Conservation (phyloP, 495 filamentous ascomycete genomes). For the Neurospora pannonica region DNA sequence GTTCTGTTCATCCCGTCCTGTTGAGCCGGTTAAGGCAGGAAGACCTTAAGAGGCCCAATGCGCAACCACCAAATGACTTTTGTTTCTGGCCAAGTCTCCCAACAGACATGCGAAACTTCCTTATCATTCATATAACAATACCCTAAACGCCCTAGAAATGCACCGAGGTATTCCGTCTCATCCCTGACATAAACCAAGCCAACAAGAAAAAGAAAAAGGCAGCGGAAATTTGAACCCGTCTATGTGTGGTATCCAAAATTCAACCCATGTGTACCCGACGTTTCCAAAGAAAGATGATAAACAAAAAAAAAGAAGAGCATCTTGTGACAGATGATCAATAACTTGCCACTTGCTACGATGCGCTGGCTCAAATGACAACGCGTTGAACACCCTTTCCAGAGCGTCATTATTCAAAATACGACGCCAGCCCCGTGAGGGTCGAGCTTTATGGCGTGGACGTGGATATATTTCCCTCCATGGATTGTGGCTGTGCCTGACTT, state of each 20-base stretch:
- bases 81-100: background rate
- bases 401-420: background rate
- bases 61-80: background rate
- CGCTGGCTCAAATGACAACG: background rate
- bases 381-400: background rate
- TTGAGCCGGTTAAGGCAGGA: background rate
- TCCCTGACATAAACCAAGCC: background rate
- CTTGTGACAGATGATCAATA: background rate
- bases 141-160: background rate
- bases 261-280: background rate
- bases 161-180: background rate
- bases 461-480: background rate
- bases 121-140: background rate
- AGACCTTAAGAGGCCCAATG: background rate
- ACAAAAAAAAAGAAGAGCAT: background rate
- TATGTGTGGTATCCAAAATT: background rate
- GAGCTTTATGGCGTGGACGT: background rate
- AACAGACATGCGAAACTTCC: background rate
- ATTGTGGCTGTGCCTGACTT: background rate
- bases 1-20: background rate
- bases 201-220: background rate
- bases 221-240: background rate
- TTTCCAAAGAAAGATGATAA: background rate
- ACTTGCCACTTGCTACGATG: background rate
- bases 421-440: background rate